A percentile compares a stretch with the other conserved stretches of the same genome.
Evolutionary conservation across 139 green algal species (phyloP).

Genomic region (Micractinium conductrix): DNA sequence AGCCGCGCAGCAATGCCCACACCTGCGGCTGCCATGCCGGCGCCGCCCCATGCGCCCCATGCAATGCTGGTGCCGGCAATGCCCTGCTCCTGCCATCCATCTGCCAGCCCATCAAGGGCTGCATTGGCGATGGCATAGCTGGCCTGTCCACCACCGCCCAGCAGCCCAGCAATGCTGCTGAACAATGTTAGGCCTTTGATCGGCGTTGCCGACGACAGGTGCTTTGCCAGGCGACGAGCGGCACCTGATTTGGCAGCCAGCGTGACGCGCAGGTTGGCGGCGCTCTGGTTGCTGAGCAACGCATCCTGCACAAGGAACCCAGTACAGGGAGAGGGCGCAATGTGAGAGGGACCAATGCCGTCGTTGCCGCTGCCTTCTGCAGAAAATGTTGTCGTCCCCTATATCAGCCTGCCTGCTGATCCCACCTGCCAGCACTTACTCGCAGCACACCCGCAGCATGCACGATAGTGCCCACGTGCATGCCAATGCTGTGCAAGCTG

Average conservation of each 20-base stretch:
- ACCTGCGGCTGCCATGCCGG: conserved; percentile 79
- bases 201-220: background rate
- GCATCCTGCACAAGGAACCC: conserved; percentile 57
- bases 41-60: conserved; percentile 55
- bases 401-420: no score
- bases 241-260: conserved; percentile 61
- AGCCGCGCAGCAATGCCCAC: conserved; percentile 54
- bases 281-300: conserved; percentile 63
- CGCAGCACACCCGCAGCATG: conserved; percentile 74
- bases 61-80: conserved; percentile 21
- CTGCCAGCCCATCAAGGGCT: conserved; percentile 44
- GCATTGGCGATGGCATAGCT: conserved; percentile 66
- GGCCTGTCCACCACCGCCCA: conserved; percentile 58
- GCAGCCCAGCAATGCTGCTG: conserved; percentile 54
- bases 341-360: no score
- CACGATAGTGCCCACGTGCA: conserved; percentile 38
- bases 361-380: no score
- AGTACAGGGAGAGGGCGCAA: no score
- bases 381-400: no score
- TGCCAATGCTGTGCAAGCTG: background rate
- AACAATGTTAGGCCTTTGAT: conserved; percentile 37
- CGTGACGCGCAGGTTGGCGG: conserved; percentile 37
- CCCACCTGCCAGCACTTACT: no score
- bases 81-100: no score
- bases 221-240: conserved; percentile 27